phyloP scores from a whole-genome alignment of 768 basidiomycete genomes.

The Asterophora parasitica region DNA sequence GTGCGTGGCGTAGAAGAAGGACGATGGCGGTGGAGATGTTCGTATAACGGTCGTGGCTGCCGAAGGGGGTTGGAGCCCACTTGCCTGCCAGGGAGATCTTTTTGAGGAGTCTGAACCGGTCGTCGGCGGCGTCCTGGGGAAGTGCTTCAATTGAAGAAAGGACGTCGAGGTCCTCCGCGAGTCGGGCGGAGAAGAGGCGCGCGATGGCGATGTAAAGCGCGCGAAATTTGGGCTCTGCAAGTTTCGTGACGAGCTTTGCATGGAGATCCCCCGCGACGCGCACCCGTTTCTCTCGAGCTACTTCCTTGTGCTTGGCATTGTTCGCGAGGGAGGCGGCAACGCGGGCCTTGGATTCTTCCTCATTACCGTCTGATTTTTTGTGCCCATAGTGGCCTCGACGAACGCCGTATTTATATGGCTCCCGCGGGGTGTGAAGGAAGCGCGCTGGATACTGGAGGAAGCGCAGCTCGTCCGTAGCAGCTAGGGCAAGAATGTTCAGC shows the following conservation, averaged over 20 bases:
- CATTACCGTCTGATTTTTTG: constrained; percentile 2
- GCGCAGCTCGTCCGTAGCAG: constrained; percentile 46
- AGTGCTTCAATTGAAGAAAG: constrained; percentile 35
- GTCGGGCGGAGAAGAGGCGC: constrained; percentile 51
- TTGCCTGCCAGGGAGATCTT: constrained; percentile 57
- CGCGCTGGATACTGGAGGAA: constrained; percentile 13
- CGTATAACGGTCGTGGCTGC: constrained; percentile 57
- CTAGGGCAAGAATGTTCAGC: constrained; percentile 61
- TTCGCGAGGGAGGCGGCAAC: constrained; percentile 18
- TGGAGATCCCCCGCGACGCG: constrained; percentile 24
- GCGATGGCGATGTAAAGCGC: constrained; percentile 62
- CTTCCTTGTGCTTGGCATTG: constrained; percentile 15
- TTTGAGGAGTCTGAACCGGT: constrained; percentile 28
- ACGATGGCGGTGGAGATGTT: constrained; percentile 63
- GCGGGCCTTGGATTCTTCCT: constrained; percentile 15
- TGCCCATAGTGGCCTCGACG: background rate
- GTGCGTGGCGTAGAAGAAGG: constrained; percentile 42
- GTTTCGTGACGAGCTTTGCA: constrained; percentile 33
- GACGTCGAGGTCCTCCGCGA: constrained; percentile 40
- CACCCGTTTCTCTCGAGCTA: constrained; percentile 22
- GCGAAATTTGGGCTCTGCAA: constrained; percentile 46
- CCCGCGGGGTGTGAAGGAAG: constrained; percentile 27
- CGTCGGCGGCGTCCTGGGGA: constrained; percentile 23
- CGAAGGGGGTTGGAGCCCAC: constrained; percentile 62
- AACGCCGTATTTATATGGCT: constrained; percentile 9